Conservation (phyloP, 371 early-diverging fungal species). For the Circinella umbellata region DNA sequence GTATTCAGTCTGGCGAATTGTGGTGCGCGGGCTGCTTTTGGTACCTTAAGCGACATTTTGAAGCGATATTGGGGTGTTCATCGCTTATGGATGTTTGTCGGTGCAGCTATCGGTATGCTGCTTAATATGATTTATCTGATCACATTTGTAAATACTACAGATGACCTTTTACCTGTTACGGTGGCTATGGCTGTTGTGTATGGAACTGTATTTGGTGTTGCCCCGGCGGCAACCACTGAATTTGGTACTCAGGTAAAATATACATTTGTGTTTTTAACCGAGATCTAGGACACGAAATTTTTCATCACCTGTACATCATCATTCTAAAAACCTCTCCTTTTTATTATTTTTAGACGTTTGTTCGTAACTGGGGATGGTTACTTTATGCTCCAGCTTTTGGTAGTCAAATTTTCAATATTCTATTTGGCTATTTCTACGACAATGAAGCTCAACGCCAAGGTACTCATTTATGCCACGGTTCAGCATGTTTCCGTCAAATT, state of each 20-base stretch:
- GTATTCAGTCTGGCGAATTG: conserved; percentile 54
- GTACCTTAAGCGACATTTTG: conserved; percentile 47
- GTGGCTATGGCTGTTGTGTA: conserved; percentile 40
- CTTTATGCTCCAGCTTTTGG: conserved; percentile 53
- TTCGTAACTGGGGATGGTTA: conserved; percentile 53
- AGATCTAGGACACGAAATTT: background rate
- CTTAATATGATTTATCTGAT: conserved; percentile 25
- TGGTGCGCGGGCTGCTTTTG: conserved; percentile 43
- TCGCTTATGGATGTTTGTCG: conserved; percentile 47
- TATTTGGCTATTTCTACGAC: conserved; percentile 49
- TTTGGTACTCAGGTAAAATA: conserved; percentile 43
- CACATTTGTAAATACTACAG: conserved; percentile 16
- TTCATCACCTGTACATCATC: background rate
- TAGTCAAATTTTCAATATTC: conserved; percentile 44
- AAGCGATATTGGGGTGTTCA: conserved; percentile 39
- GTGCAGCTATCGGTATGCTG: conserved; percentile 29
- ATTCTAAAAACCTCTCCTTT: background rate
- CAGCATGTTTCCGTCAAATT: conserved; percentile 33
- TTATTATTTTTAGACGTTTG: conserved; percentile 37
- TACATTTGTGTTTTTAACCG: background rate
- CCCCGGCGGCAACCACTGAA: conserved; percentile 47
- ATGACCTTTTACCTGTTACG: conserved; percentile 34
- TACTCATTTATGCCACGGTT: conserved; percentile 32
- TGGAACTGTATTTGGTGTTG: conserved; percentile 47
- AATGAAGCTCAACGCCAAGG: conserved; percentile 35